These are phyloP conservation scores for Styphnolobium japonicum DNA, from an alignment of 306 rosid genomes.

Conservation along the genomic window DNA sequence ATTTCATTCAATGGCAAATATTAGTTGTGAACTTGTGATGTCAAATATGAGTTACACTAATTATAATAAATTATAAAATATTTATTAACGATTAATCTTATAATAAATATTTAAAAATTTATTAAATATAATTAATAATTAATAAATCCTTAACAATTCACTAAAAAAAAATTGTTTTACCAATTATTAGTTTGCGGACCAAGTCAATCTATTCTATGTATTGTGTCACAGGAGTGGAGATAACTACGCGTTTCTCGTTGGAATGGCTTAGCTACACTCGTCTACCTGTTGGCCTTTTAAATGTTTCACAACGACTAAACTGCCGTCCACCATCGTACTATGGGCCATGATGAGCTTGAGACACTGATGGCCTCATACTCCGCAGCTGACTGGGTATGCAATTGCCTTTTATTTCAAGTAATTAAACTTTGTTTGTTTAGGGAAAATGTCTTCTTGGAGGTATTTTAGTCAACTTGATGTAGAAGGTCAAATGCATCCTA, in stretches of 20 bases:
- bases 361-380: slow-evolving; percentile 94
- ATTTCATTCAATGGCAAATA: no score
- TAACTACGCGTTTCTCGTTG: slow-evolving; percentile 80
- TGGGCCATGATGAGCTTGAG: slow-evolving; percentile 89
- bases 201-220: not conserved
- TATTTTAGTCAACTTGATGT: not conserved
- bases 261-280: slow-evolving; percentile 96
- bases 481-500: not conserved
- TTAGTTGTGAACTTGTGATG: no score
- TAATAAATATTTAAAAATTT: no score
- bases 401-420: slow-evolving; percentile 5
- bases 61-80: no score
- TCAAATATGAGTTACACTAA: no score
- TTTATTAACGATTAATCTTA: no score
- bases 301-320: slow-evolving; percentile 76
- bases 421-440: not conserved
- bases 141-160: no score
- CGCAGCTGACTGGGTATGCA: slow-evolving; percentile 91
- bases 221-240: slow-evolving; percentile 73
- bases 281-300: slow-evolving; percentile 84
- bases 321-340: slow-evolving; percentile 82
- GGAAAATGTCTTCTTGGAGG: not conserved
- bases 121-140: no score
- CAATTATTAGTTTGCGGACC: no score
- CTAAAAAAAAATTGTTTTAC: no score